Conservation (phyloP, 345 rosid genomes). For the Schrenkiella parvula region DNA sequence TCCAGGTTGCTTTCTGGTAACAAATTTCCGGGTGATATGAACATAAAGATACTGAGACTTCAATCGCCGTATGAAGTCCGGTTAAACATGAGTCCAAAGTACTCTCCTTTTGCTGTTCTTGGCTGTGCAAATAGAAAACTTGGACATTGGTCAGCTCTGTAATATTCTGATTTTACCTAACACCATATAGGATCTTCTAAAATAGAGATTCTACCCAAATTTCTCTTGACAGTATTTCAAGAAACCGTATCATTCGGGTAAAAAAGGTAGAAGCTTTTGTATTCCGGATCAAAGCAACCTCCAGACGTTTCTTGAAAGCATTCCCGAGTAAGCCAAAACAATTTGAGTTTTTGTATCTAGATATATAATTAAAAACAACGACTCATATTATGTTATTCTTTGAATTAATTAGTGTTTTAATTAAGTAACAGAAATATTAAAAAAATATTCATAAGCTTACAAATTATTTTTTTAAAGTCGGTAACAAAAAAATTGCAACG, state of each 20-base stretch:
- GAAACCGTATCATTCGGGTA: slow-evolving; percentile 39
- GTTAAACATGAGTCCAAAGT: slow-evolving; percentile 40
- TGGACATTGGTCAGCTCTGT: slow-evolving; percentile 55
- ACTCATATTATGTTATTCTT: no score
- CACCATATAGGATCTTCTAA: background rate
- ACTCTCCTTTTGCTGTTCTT: slow-evolving; percentile 19
- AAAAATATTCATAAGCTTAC: no score
- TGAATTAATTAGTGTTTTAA: no score
- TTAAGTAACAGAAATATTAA: no score
- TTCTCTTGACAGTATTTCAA: slow-evolving; percentile 46
- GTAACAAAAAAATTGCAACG: no score
- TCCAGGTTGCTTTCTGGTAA: slow-evolving; percentile 71
- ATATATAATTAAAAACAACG: no score
- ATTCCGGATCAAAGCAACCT: slow-evolving; percentile 39
- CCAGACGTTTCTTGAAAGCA: slow-evolving; percentile 36
- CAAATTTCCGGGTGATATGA: slow-evolving; percentile 47
- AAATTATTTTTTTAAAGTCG: no score
- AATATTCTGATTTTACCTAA: background rate
- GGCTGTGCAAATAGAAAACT: slow-evolving; percentile 52
- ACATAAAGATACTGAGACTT: slow-evolving; percentile 43
- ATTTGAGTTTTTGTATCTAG: no score
- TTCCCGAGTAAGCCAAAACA: slow-evolving; percentile 36
- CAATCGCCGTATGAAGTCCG: slow-evolving; percentile 47
- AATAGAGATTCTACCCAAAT: background rate
- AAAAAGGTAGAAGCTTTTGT: slow-evolving; percentile 36